These are phyloP conservation scores for Coemansia sp. DNA, from an alignment of 192 early-diverging fungal species.

Conservation along the genomic window DNA sequence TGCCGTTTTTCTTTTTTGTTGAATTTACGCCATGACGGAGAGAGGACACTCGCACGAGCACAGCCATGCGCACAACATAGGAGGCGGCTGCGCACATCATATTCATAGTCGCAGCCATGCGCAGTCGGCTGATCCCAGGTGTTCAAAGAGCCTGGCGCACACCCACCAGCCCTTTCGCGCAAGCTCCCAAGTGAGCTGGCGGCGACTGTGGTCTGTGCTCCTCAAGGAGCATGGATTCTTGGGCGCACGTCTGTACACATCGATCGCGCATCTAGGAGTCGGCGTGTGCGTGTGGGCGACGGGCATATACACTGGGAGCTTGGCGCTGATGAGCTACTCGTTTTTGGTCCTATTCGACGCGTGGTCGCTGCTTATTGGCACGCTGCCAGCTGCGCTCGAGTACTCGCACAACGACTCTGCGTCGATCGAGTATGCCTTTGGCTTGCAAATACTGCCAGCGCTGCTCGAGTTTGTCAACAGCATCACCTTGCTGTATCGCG, in stretches of 20 bases:
- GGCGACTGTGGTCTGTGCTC: slow-evolving; percentile 26
- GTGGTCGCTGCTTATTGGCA: slow-evolving; percentile 26
- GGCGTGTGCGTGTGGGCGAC: slow-evolving; percentile 23
- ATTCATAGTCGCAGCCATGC: neutral
- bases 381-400: slow-evolving; percentile 30
- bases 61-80: neutral
- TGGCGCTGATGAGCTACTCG: slow-evolving; percentile 36
- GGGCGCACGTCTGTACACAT: slow-evolving; percentile 24
- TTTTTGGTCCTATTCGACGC: slow-evolving; percentile 42
- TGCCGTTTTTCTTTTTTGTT: no score
- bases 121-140: neutral
- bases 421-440: slow-evolving; percentile 38
- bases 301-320: slow-evolving; percentile 25
- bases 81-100: neutral
- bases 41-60: neutral
- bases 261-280: slow-evolving; percentile 13
- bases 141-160: neutral
- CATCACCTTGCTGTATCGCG: slow-evolving; percentile 37
- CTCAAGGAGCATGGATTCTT: slow-evolving; percentile 28
- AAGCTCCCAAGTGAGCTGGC: slow-evolving; percentile 20
- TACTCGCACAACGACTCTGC: slow-evolving; percentile 29
- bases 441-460: slow-evolving; percentile 24
- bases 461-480: slow-evolving; percentile 44
- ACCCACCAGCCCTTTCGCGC: neutral
- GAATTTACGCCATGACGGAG: neutral